Conservation (phyloP, 345 rosid genomes). For the Sonneratia alba region DNA sequence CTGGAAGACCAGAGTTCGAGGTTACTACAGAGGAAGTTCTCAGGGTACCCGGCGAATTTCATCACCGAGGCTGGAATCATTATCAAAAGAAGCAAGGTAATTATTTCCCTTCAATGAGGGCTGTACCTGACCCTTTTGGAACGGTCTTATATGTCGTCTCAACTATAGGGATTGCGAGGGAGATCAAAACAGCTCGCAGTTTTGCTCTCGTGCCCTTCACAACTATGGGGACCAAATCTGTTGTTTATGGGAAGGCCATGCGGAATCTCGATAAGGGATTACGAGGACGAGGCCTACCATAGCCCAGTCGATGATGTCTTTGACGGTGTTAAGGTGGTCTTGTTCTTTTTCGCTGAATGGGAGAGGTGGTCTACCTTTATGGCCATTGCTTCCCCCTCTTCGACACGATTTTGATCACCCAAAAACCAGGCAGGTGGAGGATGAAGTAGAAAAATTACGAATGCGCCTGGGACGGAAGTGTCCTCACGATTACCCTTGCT, state of each 20-base stretch:
- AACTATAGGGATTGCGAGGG: constrained; percentile 58
- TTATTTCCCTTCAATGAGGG: not conserved
- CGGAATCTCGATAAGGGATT: constrained; percentile 46
- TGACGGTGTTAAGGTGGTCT: not conserved
- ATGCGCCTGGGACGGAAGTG: not conserved
- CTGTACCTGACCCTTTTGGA: not conserved
- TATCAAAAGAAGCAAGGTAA: constrained; percentile 68
- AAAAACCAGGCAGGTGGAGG: not conserved
- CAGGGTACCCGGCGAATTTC: constrained; percentile 61
- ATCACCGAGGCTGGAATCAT: constrained; percentile 80
- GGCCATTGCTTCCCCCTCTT: not conserved
- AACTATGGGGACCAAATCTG: constrained; percentile 83
- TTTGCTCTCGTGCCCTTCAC: constrained; percentile 89
- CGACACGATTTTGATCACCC: not conserved
- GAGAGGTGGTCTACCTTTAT: not conserved
- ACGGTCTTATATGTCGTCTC: not conserved
- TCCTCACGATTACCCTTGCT: not conserved
- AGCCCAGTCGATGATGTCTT: not conserved
- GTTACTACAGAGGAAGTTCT: constrained; percentile 57
- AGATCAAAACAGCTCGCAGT: constrained; percentile 88
- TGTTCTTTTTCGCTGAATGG: not conserved
- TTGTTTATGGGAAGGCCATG: constrained; percentile 53
- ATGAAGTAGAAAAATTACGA: not conserved
- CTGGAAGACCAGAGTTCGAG: constrained; percentile 24
- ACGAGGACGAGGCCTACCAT: constrained; percentile 26